Evolutionary conservation across 148 eudicot genomes (phyloP).

Genomic region (Gaultheria prostrata): DNA sequence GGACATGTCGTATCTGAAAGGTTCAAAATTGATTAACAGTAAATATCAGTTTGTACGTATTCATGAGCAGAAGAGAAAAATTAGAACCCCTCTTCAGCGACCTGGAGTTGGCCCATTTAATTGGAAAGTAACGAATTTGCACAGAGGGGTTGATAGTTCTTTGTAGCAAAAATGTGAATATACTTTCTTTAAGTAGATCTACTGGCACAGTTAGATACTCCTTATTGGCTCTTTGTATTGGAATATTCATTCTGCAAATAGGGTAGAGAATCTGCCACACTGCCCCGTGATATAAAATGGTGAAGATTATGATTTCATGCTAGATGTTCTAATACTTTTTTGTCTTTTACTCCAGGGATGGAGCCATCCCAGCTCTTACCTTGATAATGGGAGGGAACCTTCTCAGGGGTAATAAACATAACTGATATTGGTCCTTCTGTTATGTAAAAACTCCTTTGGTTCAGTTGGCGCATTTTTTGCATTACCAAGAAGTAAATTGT

Average conservation of each 20-base stretch:
- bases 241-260: neutral
- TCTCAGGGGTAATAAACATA: conserved; percentile 48
- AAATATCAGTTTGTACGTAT: neutral
- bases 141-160: neutral
- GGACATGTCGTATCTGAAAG: neutral
- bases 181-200: neutral
- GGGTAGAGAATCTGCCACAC: neutral
- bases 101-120: neutral
- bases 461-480: neutral
- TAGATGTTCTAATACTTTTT: neutral
- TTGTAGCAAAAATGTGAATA: neutral
- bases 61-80: neutral
- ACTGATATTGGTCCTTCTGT: neutral
- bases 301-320: neutral
- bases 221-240: neutral
- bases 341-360: conserved; percentile 53
- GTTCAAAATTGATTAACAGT: conserved; percentile 4
- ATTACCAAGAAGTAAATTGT: neutral
- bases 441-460: neutral
- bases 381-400: conserved; percentile 83
- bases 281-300: neutral
- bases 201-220: neutral
- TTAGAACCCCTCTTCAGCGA: neutral
- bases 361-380: conserved; percentile 71
- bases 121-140: neutral